Conservation (phyloP, 352 stramenopile species). For the Globisporangium parvum region DNA sequence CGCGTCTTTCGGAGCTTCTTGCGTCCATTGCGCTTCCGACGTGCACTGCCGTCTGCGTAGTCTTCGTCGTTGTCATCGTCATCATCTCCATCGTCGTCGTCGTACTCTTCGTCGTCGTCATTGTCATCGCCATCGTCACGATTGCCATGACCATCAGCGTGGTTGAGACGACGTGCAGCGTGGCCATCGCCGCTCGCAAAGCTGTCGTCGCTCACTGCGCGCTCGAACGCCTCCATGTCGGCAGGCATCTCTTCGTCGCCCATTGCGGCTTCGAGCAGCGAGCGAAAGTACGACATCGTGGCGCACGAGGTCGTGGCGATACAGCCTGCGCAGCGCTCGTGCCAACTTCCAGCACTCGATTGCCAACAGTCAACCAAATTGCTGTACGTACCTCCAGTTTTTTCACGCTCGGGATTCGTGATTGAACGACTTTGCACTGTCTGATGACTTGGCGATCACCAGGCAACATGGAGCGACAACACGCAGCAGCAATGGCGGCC, state of each 20-base stretch:
- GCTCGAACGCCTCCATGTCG: slow-evolving; percentile 45
- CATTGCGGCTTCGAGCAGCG: slow-evolving; percentile 79
- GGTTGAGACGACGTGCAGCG: not conserved
- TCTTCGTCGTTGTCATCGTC: slow-evolving; percentile 9
- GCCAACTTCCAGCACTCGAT: too few relatives aligned
- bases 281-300: slow-evolving; percentile 75
- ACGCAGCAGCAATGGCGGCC: not conserved
- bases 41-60: slow-evolving; percentile 2
- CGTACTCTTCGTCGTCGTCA: slow-evolving; percentile 7
- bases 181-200: slow-evolving; percentile 11
- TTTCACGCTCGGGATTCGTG: too few relatives aligned
- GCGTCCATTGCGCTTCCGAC: not conserved
- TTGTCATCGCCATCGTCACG: slow-evolving; percentile 12
- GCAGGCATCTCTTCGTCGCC: slow-evolving; percentile 46
- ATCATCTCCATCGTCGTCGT: slow-evolving; percentile 11
- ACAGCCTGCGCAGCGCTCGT: too few relatives aligned
- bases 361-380: too few relatives aligned
- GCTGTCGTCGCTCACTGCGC: slow-evolving; percentile 14
- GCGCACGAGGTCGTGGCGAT: not conserved
- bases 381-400: too few relatives aligned
- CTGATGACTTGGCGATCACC: too few relatives aligned
- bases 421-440: too few relatives aligned
- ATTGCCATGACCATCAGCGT: not conserved
- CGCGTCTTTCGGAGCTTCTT: slow-evolving; percentile 2
- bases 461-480: too few relatives aligned